Evolutionary conservation across 345 rosid species (phyloP).

Genomic region (Stellera chamaejasme): DNA sequence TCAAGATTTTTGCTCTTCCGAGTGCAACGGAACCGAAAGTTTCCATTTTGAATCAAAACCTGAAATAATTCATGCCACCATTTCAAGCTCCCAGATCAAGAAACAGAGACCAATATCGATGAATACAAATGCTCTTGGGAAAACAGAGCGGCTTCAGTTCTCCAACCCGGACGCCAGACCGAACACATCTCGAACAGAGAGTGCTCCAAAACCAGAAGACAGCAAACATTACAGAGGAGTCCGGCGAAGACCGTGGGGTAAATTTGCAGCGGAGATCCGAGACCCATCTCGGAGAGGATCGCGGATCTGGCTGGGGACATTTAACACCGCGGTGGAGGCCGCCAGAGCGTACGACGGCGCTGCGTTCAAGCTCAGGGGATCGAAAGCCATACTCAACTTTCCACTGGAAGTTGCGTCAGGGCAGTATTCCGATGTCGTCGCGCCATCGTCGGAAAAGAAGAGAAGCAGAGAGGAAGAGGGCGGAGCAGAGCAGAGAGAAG

Average conservation of each 20-base stretch:
- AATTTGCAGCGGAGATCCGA: conserved; percentile 93
- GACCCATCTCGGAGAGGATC: conserved; percentile 73
- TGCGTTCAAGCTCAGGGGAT: conserved; percentile 67
- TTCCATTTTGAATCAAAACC: conserved; percentile 9
- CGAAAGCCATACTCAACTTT: conserved; percentile 81
- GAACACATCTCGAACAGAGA: conserved; percentile 6
- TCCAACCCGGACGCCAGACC: conserved; percentile 12
- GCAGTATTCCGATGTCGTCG: conserved; percentile 14
- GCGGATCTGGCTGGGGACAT: conserved; percentile 88
- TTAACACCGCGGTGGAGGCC: conserved; percentile 60
- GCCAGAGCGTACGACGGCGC: conserved; percentile 86
- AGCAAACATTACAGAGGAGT: conserved; percentile 79
- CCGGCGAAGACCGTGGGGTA: conserved; percentile 90
- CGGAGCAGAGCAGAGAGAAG: conserved; percentile 13
- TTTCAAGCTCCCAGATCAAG: no score
- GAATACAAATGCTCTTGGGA: conserved; percentile 38
- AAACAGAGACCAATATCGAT: conserved; percentile 15
- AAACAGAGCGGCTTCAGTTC: conserved; percentile 45
- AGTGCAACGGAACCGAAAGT: background rate
- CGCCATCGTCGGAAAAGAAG: conserved; percentile 25
- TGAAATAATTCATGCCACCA: background rate
- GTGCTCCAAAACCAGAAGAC: conserved; percentile 13
- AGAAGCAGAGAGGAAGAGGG: conserved; percentile 29
- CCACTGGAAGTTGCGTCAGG: conserved; percentile 57
- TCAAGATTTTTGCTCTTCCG: conserved; percentile 1